Base-by-base conservation (phyloP, 2,329 filamentous ascomycete species). In the Sarocladium oryzae region DNA sequence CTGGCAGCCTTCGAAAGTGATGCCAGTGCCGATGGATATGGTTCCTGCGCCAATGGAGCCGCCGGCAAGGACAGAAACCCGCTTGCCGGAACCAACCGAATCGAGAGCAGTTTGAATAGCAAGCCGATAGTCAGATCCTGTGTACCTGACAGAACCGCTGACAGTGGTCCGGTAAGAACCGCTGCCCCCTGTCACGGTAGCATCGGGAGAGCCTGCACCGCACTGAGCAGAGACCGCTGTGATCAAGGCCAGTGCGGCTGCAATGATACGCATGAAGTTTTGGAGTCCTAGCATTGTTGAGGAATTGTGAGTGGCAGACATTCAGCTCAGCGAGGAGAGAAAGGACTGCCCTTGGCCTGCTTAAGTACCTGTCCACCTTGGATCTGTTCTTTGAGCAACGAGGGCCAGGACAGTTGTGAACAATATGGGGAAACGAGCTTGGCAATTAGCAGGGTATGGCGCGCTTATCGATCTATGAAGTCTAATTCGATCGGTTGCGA, bases 1-100 rank as follows among this genome's bases (percentile, higher is more conserved):
- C 37, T 78, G 77, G 59, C 78, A 81, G 28, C 76, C 78, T 56
- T 82, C 78, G 45, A 82, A 80, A 37, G 67, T 81, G 62, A 78
- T 79, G 52, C 77, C 77, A 58, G 71, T 74, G 30, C 59, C 56
- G 54, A 81, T 71, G 21, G 62, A 70, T 59, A 81, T 74, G 32
- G 74, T 79, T 56, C 59, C 70, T n/a, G 74, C 70, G 26, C 77
- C 77, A 50, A 81, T 78, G 38, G 74, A 76, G 3, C 78, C 78
- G 0, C 75, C 78, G 0, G 77, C 76, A 1, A 78, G 71, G 51
- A 82, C 73, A 2, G 75, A 64, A 1, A 81, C 70, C 10, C 77
- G 74, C 60, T 81, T 74, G 7, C 78, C 77, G 48, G 67, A 69
- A 56, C 61, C 63, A 56, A 79, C 73, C 32, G 73, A 68, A 57